A percentile compares a stretch with the other conserved stretches of the same genome.
Evolutionary conservation across 2,329 filamentous ascomycete species (phyloP).

Genomic region (Domatiomyces catenatus): DNA sequence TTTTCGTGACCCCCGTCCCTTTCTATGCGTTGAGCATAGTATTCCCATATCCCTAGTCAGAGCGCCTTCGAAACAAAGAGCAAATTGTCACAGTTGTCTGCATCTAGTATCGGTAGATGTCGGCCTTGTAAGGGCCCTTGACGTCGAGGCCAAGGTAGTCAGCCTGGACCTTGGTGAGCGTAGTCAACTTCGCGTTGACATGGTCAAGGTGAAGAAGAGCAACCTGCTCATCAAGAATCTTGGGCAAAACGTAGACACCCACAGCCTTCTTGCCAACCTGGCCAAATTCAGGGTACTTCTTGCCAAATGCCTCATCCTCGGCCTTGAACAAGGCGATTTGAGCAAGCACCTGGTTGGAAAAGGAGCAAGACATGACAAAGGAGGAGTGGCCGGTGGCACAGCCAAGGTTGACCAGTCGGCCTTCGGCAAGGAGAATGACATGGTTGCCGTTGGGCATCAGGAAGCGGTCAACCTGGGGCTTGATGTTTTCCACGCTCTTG

Average conservation of each 20-base stretch:
- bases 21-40: too few species aligned
- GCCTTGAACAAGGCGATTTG: constrained; percentile 98
- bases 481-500: constrained; percentile 90
- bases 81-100: background rate
- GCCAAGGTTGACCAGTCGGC: constrained; percentile 96
- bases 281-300: constrained; percentile 94
- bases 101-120: constrained; percentile 49
- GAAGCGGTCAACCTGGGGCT: constrained; percentile 98
- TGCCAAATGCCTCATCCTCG: constrained; percentile 67
- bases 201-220: constrained; percentile 83
- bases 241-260: constrained; percentile 92
- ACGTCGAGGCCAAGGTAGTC: constrained; percentile 80
- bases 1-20: background rate
- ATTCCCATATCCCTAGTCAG: background rate
- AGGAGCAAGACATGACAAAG: constrained; percentile 99
- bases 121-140: constrained; percentile 91
- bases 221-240: constrained; percentile 98
- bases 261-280: constrained; percentile 78
- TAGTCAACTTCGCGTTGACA: constrained; percentile 86
- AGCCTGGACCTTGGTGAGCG: constrained; percentile 70
- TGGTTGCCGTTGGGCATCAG: constrained; percentile 83
- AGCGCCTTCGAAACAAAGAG: background rate
- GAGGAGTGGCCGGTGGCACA: constrained; percentile 98
- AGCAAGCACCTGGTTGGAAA: constrained; percentile 99
- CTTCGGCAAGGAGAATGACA: constrained; percentile 97